Base-by-base conservation (phyloP, 106 monocot species). In the Agapanthus africanus region DNA sequence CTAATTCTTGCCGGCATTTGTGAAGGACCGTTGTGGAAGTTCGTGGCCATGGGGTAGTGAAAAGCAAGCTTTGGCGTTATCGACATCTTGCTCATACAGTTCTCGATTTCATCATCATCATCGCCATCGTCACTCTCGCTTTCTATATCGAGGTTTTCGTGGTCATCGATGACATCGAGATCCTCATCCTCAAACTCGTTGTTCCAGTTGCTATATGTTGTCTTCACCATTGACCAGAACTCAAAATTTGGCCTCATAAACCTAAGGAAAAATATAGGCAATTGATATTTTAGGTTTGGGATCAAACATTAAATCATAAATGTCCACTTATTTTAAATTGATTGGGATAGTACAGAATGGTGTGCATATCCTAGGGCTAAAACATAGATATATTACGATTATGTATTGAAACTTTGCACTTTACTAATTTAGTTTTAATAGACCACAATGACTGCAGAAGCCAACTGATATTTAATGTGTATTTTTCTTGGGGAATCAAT, bases 1-100 rank as follows among this genome's bases (percentile, higher is more conserved):
- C 89, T 70, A 50, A 99, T 84, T 75, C 74, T 89, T 4, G 97
- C 89, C 68, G 97, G 97, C 97, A 99, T 99, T 62, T 57, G 74
- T n/a, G n/a, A n/a, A 37, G 66, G 28, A 30, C 66, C 50, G 9
- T 37, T 39, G 7, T 25, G 61, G 13, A 74, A 11, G 39, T 72
- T 63, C 11, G 33, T n/a, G 13, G 33, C 51, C 22, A 73, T 56
- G 16, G 67, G 65, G 56, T 71, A 40, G 0, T 71, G 65, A 37
- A 77, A 82, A 36, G 72, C 40, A 6, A 54, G 42, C 41, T 76
- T 80, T 0, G 97, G 97, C 23, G 97, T 99, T 40, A 99, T 93
- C 4, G 97, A 99, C 93, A 99, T 99, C 63, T 83, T 79, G 59
- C 90, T 73, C 71, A 99, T 70, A 2, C 84, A 87, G 40, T 27